These are phyloP conservation scores for Simmondsia chinensis DNA, from an alignment of 148 eudicot genomes.

Conservation along the genomic window DNA sequence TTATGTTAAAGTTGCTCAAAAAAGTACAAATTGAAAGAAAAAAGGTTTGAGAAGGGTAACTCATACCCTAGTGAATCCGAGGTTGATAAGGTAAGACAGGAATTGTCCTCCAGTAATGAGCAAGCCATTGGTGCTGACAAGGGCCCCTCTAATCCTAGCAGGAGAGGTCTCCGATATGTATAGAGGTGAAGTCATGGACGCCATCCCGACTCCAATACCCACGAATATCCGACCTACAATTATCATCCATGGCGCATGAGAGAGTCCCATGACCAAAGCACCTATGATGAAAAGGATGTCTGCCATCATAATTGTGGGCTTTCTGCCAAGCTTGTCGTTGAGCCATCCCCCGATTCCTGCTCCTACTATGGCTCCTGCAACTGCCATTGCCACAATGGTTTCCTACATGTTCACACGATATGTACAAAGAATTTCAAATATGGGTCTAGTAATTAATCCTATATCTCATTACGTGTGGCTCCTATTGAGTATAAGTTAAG, in stretches of 20 bases:
- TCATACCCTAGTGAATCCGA: conserved; percentile 30
- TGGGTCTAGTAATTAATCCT: too few species aligned
- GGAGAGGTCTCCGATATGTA: conserved; percentile 39
- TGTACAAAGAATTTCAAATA: too few species aligned
- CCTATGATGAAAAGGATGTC: conserved; percentile 27
- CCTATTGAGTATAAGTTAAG: too few species aligned
- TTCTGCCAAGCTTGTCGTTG: conserved; percentile 29
- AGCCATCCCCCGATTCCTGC: conserved; percentile 31
- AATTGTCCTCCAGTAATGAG: conserved; percentile 36
- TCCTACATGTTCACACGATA: too few species aligned
- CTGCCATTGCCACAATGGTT: conserved; percentile 32
- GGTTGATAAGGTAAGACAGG: conserved; percentile 25
- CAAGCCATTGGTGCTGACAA: conserved; percentile 32
- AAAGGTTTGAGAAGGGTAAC: background rate
- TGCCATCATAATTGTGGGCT: conserved; percentile 19
- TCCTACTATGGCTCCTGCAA: conserved; percentile 34
- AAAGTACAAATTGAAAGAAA: background rate
- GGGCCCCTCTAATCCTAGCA: conserved; percentile 29
- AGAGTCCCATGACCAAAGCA: conserved; percentile 26
- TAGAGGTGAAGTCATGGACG: conserved; percentile 35
- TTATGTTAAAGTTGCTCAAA: too few species aligned
- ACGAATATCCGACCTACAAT: conserved; percentile 26
- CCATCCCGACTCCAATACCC: conserved; percentile 34
- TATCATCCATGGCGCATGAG: conserved; percentile 32
- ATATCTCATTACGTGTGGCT: too few species aligned